These are phyloP conservation scores for Camelina hispida DNA, from an alignment of 345 rosid genomes.

Conservation along the genomic window DNA sequence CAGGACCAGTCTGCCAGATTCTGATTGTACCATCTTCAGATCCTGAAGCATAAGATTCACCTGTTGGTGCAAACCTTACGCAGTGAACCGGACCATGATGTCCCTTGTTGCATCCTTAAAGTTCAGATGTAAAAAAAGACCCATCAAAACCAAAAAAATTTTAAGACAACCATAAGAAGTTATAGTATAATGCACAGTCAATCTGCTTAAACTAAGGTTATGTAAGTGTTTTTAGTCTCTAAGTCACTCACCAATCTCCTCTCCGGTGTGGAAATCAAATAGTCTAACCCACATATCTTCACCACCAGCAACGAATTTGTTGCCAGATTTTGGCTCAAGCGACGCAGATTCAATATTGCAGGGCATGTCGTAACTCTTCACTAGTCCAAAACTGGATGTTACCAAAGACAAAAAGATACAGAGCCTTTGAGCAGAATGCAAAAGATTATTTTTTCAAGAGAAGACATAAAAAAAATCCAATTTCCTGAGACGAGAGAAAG, in stretches of 20 bases:
- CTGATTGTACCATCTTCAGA: constrained; percentile 86
- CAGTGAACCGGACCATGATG: constrained; percentile 97
- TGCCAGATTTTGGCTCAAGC: constrained; percentile 76
- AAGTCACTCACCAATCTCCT: constrained; percentile 56
- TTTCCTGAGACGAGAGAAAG: constrained; percentile 27
- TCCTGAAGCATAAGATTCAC: constrained; percentile 92
- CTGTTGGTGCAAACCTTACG: constrained; percentile 86
- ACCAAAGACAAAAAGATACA: constrained; percentile 8
- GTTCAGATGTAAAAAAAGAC: constrained; percentile 2
- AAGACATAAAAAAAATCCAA: background rate
- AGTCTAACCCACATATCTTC: constrained; percentile 89
- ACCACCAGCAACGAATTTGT: constrained; percentile 84
- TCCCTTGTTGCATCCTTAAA: constrained; percentile 88
- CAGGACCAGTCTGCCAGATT: constrained; percentile 59
- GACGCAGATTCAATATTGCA: constrained; percentile 80
- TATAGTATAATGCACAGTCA: background rate
- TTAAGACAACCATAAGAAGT: background rate
- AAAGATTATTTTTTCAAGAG: background rate
- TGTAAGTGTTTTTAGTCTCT: background rate
- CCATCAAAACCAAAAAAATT: background rate
- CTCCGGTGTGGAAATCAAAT: constrained; percentile 83
- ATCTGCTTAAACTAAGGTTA: background rate
- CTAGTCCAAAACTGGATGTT: constrained; percentile 58
- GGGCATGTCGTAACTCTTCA: constrained; percentile 89
- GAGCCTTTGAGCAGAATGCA: constrained; percentile 5